Percentiles rank a stretch among this genome's conserved stretches.
phyloP scores from a whole-genome alignment of 441 rosid genomes.

The Bruguiera hainesii region DNA sequence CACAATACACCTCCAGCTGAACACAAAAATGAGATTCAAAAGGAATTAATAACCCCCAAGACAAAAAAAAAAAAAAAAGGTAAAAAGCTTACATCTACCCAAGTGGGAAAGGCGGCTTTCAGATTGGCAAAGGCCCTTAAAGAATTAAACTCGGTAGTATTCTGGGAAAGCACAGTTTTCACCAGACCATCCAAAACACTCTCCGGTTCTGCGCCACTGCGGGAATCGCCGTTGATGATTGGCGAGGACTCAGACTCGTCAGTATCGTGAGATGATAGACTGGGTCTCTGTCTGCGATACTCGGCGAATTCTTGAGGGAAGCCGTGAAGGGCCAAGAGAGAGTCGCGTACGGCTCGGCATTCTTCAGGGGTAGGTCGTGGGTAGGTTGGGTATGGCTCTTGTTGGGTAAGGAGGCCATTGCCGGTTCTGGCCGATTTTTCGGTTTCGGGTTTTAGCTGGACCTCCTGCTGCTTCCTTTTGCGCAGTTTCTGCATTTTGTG shows the following conservation, averaged over 20 bases:
- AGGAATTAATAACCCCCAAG: slow-evolving; percentile 5
- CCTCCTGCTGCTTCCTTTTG: slow-evolving; percentile 46
- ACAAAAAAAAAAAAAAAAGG: not conserved
- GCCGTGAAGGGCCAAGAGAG: slow-evolving; percentile 65
- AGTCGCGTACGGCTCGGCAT: slow-evolving; percentile 61
- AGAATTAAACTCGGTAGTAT: slow-evolving; percentile 71
- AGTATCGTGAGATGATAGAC: slow-evolving; percentile 8
- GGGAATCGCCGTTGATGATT: not conserved
- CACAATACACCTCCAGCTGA: no score
- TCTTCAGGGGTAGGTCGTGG: slow-evolving; percentile 54
- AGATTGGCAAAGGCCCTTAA: slow-evolving; percentile 72
- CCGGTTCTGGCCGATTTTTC: slow-evolving; percentile 24
- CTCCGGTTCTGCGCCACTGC: slow-evolving; percentile 29
- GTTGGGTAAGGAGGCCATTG: not conserved
- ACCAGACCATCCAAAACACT: slow-evolving; percentile 76
- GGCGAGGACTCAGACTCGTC: not conserved
- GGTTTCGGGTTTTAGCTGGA: slow-evolving; percentile 15
- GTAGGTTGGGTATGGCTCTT: slow-evolving; percentile 52
- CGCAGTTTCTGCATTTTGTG: slow-evolving; percentile 39
- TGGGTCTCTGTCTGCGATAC: slow-evolving; percentile 53
- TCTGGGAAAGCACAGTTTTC: slow-evolving; percentile 73
- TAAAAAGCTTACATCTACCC: slow-evolving; percentile 58
- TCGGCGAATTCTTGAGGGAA: slow-evolving; percentile 61
- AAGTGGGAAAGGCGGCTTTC: slow-evolving; percentile 54
- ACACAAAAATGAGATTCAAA: no score